Conservation (phyloP, 495 filamentous ascomycete genomes). For the Talaromyces borbonicus region DNA sequence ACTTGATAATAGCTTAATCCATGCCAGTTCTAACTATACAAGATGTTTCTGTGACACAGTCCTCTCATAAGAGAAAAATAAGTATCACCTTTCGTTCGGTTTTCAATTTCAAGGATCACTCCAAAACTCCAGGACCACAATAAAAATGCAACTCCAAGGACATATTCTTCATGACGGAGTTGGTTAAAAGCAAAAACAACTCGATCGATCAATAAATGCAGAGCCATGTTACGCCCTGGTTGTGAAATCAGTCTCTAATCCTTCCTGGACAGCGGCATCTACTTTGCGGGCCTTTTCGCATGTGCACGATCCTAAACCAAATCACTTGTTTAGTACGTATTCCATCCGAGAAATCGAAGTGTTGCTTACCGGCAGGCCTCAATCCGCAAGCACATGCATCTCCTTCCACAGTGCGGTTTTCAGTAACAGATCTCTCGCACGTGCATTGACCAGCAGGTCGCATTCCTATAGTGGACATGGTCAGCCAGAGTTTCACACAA, state of each 20-base stretch:
- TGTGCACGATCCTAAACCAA: slow-evolving; percentile 58
- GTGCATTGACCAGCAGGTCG: slow-evolving; percentile 75
- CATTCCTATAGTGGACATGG: slow-evolving; percentile 29
- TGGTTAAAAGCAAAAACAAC: neutral
- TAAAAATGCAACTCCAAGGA: neutral
- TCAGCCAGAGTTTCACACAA: slow-evolving; percentile 12
- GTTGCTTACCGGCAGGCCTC: slow-evolving; percentile 47
- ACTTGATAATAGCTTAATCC: no score
- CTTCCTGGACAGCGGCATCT: slow-evolving; percentile 28
- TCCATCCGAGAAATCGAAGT: neutral
- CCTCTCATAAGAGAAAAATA: neutral
- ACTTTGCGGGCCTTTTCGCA: slow-evolving; percentile 63
- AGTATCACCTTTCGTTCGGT: no score
- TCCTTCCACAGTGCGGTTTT: slow-evolving; percentile 55
- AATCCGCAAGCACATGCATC: slow-evolving; percentile 68
- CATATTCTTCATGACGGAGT: neutral
- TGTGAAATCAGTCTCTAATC: slow-evolving; percentile 71
- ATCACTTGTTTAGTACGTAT: slow-evolving; percentile 12
- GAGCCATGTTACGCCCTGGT: slow-evolving; percentile 31
- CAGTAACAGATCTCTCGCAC: slow-evolving; percentile 60
- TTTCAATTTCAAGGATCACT: neutral
- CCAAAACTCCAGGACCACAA: neutral
- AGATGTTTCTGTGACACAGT: no score
- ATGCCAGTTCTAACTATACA: no score
- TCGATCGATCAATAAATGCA: neutral